A percentile compares a stretch with the other conserved stretches of the same genome.
Conservation (phyloP, 306 rosid species). For the Castanopsis chinensis region DNA sequence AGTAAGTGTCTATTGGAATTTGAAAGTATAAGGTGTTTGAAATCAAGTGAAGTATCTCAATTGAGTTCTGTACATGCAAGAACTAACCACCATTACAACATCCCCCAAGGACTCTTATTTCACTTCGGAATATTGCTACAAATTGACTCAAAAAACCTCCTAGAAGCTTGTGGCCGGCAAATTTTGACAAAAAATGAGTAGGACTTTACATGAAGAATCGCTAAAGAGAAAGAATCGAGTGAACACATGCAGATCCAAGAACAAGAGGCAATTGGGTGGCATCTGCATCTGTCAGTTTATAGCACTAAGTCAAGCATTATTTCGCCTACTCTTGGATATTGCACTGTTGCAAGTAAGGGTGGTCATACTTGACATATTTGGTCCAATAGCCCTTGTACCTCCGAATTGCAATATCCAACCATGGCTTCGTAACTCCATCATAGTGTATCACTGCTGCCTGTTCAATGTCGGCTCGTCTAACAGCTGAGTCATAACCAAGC, state of each 20-base stretch:
- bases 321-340: slow-evolving; percentile 67
- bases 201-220: slow-evolving; percentile 64
- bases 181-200: slow-evolving; percentile 32
- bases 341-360: slow-evolving; percentile 76
- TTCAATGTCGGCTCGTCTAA: slow-evolving; percentile 45
- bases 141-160: slow-evolving; percentile 39
- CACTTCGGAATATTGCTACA: slow-evolving; percentile 34
- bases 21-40: neutral
- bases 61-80: slow-evolving; percentile 45
- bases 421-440: slow-evolving; percentile 89
- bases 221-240: slow-evolving; percentile 46
- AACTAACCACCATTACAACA: slow-evolving; percentile 18
- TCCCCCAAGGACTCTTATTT: slow-evolving; percentile 37
- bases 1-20: neutral
- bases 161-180: slow-evolving; percentile 23
- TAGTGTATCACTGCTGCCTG: slow-evolving; percentile 86
- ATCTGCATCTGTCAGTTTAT: neutral
- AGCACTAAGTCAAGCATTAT: neutral
- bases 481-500: slow-evolving; percentile 59
- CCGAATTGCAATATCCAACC: slow-evolving; percentile 79
- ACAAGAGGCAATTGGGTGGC: slow-evolving; percentile 7
- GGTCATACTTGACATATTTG: slow-evolving; percentile 54
- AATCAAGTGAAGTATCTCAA: slow-evolving; percentile 7
- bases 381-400: slow-evolving; percentile 74
- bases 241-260: slow-evolving; percentile 20